Evolutionary conservation across 208 protist species (phyloP).

Genomic region (Spongospora subterranea): DNA sequence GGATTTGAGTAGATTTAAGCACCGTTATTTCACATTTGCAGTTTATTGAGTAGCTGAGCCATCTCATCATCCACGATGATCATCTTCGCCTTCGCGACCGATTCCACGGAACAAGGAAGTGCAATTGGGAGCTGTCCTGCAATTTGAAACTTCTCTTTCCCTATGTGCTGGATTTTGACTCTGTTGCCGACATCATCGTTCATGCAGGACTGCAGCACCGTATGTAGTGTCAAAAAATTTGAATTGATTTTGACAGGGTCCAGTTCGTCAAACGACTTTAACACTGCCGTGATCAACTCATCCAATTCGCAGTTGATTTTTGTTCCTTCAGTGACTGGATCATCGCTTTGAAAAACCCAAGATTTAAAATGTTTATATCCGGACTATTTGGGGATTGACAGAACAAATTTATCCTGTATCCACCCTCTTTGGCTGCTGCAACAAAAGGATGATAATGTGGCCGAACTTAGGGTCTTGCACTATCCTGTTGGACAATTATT

Average conservation of each 20-base stretch:
- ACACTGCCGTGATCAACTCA: background rate
- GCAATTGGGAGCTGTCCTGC: background rate
- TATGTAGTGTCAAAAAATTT: background rate
- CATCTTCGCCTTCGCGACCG: background rate
- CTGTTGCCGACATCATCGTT: background rate
- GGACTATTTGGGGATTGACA: slow-evolving; percentile 50
- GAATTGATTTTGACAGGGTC: background rate
- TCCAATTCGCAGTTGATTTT: background rate
- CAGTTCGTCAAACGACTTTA: background rate
- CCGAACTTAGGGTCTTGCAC: slow-evolving; percentile 26
- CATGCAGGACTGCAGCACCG: background rate
- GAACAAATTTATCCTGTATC: background rate
- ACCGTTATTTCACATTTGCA: too few relatives aligned
- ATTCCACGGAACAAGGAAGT: background rate
- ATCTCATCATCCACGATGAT: background rate
- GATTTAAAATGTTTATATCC: slow-evolving; percentile 10
- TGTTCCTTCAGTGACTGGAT: background rate
- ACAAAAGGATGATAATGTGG: background rate
- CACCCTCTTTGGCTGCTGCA: background rate
- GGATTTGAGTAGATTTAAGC: too few relatives aligned
- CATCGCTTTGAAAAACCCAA: background rate
- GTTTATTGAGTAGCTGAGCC: background rate
- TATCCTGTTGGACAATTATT: slow-evolving; percentile 17
- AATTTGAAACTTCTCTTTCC: background rate
- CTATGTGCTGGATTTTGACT: background rate